These are phyloP conservation scores for Mucor lusitanicus DNA, from an alignment of 371 early-diverging fungal species.

Conservation along the genomic window DNA sequence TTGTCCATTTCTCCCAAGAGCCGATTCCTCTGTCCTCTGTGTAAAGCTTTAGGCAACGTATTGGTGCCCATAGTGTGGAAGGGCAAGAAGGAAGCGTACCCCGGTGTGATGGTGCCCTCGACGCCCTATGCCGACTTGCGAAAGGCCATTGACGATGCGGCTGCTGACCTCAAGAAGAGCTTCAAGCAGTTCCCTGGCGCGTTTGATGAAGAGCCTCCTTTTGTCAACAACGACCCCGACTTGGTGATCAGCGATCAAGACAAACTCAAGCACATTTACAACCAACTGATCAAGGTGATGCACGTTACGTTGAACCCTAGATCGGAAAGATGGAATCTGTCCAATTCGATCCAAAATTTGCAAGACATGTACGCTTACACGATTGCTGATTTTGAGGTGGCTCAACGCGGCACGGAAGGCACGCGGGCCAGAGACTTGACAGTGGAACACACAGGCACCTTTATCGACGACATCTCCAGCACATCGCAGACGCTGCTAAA, in stretches of 20 bases:
- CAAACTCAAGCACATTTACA: slow-evolving; percentile 30
- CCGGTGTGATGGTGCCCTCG: slow-evolving; percentile 49
- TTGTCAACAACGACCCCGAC: slow-evolving; percentile 23
- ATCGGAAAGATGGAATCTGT: not conserved
- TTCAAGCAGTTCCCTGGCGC: slow-evolving; percentile 23
- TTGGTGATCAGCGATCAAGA: slow-evolving; percentile 23
- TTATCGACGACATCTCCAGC: slow-evolving; percentile 63
- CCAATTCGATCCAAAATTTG: slow-evolving; percentile 27
- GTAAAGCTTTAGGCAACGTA: slow-evolving; percentile 91
- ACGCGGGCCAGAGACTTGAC: slow-evolving; percentile 37
- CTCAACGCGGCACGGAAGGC: slow-evolving; percentile 56
- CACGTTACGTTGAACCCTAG: slow-evolving; percentile 1
- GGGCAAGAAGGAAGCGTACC: slow-evolving; percentile 60
- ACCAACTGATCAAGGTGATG: slow-evolving; percentile 26
- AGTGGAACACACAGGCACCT: slow-evolving; percentile 51
- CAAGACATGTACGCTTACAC: slow-evolving; percentile 63
- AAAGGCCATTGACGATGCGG: slow-evolving; percentile 13
- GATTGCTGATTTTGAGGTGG: slow-evolving; percentile 67
- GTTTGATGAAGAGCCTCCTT: slow-evolving; percentile 17
- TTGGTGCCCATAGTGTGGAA: slow-evolving; percentile 75
- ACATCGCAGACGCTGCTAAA: slow-evolving; percentile 62
- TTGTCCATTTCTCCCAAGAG: slow-evolving; percentile 22
- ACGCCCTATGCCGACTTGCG: slow-evolving; percentile 24
- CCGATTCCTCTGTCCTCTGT: slow-evolving; percentile 93
- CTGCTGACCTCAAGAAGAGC: slow-evolving; percentile 5